Conservation (phyloP, 768 basidiomycete species). For the Rhizopogon roseolus region DNA sequence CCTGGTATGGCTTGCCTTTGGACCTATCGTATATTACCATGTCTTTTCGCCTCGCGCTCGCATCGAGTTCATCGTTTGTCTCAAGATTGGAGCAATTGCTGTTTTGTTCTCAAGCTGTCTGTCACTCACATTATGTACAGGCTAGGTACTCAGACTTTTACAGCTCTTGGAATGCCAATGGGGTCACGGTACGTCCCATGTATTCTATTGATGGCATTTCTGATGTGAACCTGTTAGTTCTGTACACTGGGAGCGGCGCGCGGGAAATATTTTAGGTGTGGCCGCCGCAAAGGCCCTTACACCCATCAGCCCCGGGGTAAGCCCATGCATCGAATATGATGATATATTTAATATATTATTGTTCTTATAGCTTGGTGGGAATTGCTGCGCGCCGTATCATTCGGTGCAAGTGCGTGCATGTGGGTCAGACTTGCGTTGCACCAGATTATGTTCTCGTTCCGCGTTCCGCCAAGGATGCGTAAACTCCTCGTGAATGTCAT, state of each 20-base stretch:
- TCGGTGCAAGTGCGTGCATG: conserved; percentile 80
- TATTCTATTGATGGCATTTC: background rate
- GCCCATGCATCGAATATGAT: conserved; percentile 1
- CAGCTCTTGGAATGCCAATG: conserved; percentile 73
- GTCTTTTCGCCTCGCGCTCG: background rate
- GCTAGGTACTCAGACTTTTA: background rate
- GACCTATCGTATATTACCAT: conserved; percentile 48
- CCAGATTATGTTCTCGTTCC: conserved; percentile 52
- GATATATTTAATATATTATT: background rate
- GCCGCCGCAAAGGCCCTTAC: conserved; percentile 79
- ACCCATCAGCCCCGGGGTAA: conserved; percentile 55
- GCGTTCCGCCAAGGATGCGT: conserved; percentile 30
- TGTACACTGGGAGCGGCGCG: conserved; percentile 60
- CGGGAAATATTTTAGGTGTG: conserved; percentile 61
- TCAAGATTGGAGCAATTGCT: conserved; percentile 63
- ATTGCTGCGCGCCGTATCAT: conserved; percentile 69
- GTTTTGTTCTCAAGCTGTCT: conserved; percentile 73
- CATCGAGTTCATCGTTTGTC: background rate
- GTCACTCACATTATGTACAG: conserved; percentile 20
- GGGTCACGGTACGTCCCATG: conserved; percentile 42
- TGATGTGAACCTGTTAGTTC: conserved; percentile 17
- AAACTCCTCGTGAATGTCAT: background rate
- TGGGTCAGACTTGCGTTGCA: conserved; percentile 72
- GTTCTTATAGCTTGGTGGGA: conserved; percentile 55
- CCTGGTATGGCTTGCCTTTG: conserved; percentile 54